These are phyloP conservation scores for Thoreauomyces humboldtii DNA, from an alignment of 192 early-diverging fungal species.

Conservation along the genomic window DNA sequence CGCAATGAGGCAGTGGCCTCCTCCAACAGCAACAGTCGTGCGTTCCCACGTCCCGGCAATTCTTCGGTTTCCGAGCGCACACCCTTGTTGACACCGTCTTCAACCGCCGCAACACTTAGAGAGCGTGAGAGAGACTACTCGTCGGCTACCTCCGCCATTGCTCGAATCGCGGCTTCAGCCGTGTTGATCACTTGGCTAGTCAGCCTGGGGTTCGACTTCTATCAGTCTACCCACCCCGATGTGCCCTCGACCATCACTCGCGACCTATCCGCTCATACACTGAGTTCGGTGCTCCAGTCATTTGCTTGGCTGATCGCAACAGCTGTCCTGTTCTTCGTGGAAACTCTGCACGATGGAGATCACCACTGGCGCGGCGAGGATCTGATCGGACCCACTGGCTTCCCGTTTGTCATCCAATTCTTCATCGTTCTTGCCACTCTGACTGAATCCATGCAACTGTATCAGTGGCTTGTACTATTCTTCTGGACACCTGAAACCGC, in stretches of 20 bases:
- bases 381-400: background rate
- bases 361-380: background rate
- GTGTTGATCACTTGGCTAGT: constrained; percentile 20
- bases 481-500: too few relatives aligned
- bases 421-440: constrained; percentile 50
- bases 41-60: too few relatives aligned
- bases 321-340: constrained; percentile 59
- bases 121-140: too few relatives aligned
- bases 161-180: constrained; percentile 5
- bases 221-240: constrained; percentile 13
- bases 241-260: constrained; percentile 1
- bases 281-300: constrained; percentile 8
- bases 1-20: background rate
- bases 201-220: constrained; percentile 25
- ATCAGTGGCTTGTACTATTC: constrained; percentile 33
- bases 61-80: too few relatives aligned
- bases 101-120: too few relatives aligned
- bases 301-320: constrained; percentile 58
- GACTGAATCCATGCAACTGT: constrained; percentile 45
- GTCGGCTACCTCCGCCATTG: constrained; percentile 19
- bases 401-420: constrained; percentile 5
- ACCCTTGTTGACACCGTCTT: background rate
- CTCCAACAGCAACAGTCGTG: too few relatives aligned
- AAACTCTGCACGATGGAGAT: constrained; percentile 52
- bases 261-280: constrained; percentile 1